Evolutionary conservation across 2,329 filamentous ascomycete species (phyloP).

Genomic region (Falciphora oryzae): DNA sequence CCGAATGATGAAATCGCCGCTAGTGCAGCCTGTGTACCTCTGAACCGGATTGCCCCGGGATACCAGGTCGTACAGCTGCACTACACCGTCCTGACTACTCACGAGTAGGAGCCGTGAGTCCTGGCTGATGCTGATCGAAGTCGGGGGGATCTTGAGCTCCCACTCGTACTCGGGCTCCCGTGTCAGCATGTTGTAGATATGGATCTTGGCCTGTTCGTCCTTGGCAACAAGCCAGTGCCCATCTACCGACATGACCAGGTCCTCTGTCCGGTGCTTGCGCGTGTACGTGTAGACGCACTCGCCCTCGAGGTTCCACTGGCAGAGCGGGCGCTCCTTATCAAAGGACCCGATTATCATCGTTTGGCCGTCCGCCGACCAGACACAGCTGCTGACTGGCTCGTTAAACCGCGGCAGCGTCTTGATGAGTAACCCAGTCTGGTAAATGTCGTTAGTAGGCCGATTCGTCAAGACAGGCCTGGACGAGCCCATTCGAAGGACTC

Average conservation of each 20-base stretch:
- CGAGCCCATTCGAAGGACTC: background rate
- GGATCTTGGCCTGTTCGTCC: slow-evolving; percentile 55
- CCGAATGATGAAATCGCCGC: slow-evolving; percentile 73
- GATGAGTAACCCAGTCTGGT: slow-evolving; percentile 57
- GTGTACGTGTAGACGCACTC: slow-evolving; percentile 60
- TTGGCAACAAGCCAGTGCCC: slow-evolving; percentile 76
- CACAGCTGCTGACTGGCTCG: slow-evolving; percentile 83
- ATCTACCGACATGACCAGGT: slow-evolving; percentile 76
- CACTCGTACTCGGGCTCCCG: slow-evolving; percentile 71
- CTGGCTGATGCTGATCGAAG: slow-evolving; percentile 72
- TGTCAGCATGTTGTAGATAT: slow-evolving; percentile 76
- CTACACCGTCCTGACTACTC: slow-evolving; percentile 71
- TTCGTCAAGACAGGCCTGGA: background rate
- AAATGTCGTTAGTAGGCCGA: background rate
- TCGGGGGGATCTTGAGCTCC: slow-evolving; percentile 62
- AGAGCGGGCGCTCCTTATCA: slow-evolving; percentile 59
- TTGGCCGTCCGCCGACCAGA: slow-evolving; percentile 76
- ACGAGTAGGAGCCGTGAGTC: slow-evolving; percentile 80
- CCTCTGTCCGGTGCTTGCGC: slow-evolving; percentile 70
- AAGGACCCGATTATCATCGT: slow-evolving; percentile 77
- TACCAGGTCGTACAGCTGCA: slow-evolving; percentile 72
- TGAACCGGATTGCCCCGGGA: slow-evolving; percentile 61
- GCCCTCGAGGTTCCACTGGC: slow-evolving; percentile 64
- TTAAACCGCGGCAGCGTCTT: slow-evolving; percentile 63
- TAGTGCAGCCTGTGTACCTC: slow-evolving; percentile 68